These are phyloP conservation scores for Coemansia sp. DNA, from an alignment of 192 early-diverging fungal genomes.

Conservation along the genomic window DNA sequence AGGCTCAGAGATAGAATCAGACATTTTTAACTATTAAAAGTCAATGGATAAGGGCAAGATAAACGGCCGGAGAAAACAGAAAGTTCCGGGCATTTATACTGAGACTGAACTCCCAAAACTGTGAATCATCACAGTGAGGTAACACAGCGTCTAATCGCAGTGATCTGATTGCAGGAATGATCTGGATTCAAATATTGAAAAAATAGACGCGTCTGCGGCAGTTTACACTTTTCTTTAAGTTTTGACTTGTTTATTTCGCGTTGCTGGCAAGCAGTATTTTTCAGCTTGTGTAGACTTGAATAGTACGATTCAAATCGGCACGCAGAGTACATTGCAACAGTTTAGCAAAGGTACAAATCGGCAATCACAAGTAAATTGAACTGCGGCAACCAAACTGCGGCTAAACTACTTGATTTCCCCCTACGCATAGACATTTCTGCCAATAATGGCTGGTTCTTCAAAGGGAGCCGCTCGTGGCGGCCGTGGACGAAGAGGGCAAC, in stretches of 20 bases:
- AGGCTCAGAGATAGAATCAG: constrained; percentile 16
- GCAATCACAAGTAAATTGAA: neutral
- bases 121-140: constrained; percentile 1
- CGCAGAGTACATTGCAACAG: neutral
- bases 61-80: neutral
- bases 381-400: neutral
- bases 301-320: neutral
- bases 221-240: neutral
- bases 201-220: neutral
- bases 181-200: neutral
- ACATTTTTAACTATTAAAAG: constrained; percentile 3
- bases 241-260: neutral
- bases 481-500: neutral
- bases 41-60: neutral
- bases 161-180: neutral
- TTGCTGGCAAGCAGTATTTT: neutral
- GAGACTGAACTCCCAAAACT: too few relatives aligned
- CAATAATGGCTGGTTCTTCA: constrained; percentile 6
- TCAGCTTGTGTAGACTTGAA: neutral
- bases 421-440: neutral
- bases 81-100: neutral
- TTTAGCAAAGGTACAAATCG: neutral
- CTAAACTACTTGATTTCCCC: neutral
- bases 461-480: constrained; percentile 1
- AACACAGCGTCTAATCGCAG: neutral